Conservation (phyloP, 2,329 filamentous ascomycete genomes). For the Penicillium sp. region DNA sequence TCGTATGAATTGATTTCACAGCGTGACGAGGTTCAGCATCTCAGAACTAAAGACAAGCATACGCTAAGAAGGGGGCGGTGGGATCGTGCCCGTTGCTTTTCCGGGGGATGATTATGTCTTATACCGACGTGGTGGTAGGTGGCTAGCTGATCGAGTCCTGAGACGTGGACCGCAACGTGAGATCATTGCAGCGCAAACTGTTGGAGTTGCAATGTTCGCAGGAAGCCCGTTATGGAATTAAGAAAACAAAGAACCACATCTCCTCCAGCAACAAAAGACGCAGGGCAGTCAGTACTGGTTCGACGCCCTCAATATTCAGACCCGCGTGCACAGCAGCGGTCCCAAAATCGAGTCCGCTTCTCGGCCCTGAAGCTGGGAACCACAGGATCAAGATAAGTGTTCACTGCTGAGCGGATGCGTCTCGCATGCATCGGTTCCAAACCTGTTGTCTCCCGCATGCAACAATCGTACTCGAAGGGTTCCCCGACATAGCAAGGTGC, state of each 20-base stretch:
- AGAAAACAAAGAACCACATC: too few species aligned
- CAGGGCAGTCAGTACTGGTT: too few species aligned
- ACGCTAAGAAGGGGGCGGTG: slow-evolving; percentile 3
- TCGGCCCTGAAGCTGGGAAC: not conserved
- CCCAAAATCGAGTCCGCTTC: slow-evolving; percentile 5
- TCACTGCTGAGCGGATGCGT: slow-evolving; percentile 9
- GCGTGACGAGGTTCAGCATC: not conserved
- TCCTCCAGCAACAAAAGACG: too few species aligned
- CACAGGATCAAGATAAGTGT: not conserved
- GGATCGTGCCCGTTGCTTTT: slow-evolving; percentile 3
- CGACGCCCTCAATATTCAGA: too few species aligned
- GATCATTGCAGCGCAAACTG: too few species aligned
- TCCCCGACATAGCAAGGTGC: slow-evolving; percentile 13
- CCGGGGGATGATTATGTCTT: too few species aligned
- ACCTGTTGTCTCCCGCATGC: slow-evolving; percentile 7
- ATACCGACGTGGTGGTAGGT: too few species aligned
- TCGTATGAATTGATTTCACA: slow-evolving; percentile 8
- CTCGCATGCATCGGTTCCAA: slow-evolving; percentile 12
- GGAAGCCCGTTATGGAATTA: too few species aligned
- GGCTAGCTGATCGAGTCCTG: too few species aligned
- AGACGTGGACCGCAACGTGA: too few species aligned
- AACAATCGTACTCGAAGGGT: slow-evolving; percentile 1
- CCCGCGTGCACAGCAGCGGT: too few species aligned
- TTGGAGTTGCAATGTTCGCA: too few species aligned
- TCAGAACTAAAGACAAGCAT: slow-evolving; percentile 4